These are phyloP conservation scores for Phaeophleospora eucalypticola DNA, from an alignment of 2,329 filamentous ascomycete species.

Conservation along the genomic window DNA sequence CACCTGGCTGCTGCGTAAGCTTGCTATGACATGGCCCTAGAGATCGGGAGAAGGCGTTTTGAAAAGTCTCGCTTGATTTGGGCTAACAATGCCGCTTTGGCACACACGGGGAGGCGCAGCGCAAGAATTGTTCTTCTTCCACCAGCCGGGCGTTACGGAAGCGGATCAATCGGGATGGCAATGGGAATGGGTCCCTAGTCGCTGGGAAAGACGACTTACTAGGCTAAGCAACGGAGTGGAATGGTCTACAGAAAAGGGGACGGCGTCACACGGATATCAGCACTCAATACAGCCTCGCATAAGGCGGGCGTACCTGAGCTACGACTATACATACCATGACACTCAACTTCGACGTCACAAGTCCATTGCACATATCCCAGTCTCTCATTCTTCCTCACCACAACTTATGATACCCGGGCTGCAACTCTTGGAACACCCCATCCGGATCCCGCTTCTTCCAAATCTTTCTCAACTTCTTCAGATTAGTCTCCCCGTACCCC, in stretches of 20 bases:
- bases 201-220: too few species aligned
- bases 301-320: background rate
- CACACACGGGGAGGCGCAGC: background rate
- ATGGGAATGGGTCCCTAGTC: too few species aligned
- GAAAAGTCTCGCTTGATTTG: background rate
- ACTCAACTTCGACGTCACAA: background rate
- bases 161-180: background rate
- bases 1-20: conserved; percentile 6
- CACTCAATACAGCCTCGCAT: background rate
- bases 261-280: too few species aligned
- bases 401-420: conserved; percentile 12
- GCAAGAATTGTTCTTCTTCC: background rate
- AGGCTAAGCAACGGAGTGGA: too few species aligned
- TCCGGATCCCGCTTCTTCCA: conserved; percentile 12
- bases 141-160: background rate
- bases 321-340: background rate
- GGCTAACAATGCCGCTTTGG: background rate
- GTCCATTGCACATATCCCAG: background rate
- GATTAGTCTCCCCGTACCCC: conserved; percentile 16
- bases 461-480: conserved; percentile 11
- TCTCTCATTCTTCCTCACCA: conserved; percentile 1
- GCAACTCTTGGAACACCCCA: conserved; percentile 13
- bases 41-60: too few species aligned
- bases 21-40: background rate
- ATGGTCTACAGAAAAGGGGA: background rate